These are phyloP conservation scores for Cladorrhinum samala DNA, from an alignment of 495 filamentous ascomycete species.

Conservation along the genomic window DNA sequence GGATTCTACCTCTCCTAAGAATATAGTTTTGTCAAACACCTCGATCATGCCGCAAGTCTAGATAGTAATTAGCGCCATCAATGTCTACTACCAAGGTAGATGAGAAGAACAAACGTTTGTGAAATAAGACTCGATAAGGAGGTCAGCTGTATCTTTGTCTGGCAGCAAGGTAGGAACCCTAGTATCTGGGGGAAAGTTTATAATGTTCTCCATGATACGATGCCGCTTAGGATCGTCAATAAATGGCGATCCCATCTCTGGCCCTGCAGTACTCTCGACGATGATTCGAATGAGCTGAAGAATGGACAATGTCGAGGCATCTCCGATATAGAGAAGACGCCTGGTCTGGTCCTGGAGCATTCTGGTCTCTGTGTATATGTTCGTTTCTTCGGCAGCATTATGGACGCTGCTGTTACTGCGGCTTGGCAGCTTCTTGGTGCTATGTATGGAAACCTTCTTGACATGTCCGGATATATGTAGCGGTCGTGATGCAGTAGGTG, in stretches of 20 bases:
- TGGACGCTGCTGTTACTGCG: slow-evolving; percentile 34
- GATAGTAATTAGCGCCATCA: slow-evolving; percentile 9
- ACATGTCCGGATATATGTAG: slow-evolving; percentile 15
- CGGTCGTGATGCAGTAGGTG: slow-evolving; percentile 13
- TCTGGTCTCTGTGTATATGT: slow-evolving; percentile 48
- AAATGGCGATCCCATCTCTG: slow-evolving; percentile 49
- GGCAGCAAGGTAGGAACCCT: slow-evolving; percentile 47
- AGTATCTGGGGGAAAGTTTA: slow-evolving; percentile 40
- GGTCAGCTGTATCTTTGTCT: slow-evolving; percentile 45
- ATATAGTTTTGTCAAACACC: slow-evolving; percentile 46
- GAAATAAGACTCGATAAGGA: slow-evolving; percentile 55
- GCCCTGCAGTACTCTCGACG: slow-evolving; percentile 58
- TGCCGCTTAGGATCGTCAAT: slow-evolving; percentile 64
- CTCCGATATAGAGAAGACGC: slow-evolving; percentile 61
- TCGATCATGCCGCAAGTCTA: slow-evolving; percentile 54
- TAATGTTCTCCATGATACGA: slow-evolving; percentile 58
- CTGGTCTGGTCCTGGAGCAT: slow-evolving; percentile 56
- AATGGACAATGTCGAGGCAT: slow-evolving; percentile 66
- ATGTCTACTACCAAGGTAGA: neutral
- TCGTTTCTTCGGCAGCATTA: slow-evolving; percentile 51
- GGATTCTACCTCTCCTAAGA: slow-evolving; percentile 42
- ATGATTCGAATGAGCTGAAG: slow-evolving; percentile 67
- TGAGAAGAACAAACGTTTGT: slow-evolving; percentile 43
- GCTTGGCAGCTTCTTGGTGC: slow-evolving; percentile 50
- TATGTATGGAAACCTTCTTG: slow-evolving; percentile 21